These are phyloP conservation scores for Moricandia arvensis DNA, from an alignment of 345 rosid species.

Conservation along the genomic window DNA sequence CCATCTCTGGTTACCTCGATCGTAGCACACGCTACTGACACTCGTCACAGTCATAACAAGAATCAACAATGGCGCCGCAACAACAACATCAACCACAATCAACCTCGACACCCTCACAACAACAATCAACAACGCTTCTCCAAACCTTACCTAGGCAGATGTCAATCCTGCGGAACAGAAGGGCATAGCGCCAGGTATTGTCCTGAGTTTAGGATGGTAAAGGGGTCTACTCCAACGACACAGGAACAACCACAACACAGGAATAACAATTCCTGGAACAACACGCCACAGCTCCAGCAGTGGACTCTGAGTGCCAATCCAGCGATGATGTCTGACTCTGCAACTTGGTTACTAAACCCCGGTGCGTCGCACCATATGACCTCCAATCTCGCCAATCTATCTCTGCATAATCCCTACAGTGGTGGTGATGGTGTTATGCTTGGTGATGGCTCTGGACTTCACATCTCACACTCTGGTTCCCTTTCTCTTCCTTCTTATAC, in stretches of 20 bases:
- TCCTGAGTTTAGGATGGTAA: neutral
- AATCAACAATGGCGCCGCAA: too few relatives aligned
- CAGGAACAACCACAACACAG: neutral
- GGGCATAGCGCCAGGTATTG: neutral
- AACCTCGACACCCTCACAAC: too few relatives aligned
- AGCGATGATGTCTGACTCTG: too few relatives aligned
- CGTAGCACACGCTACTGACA: neutral
- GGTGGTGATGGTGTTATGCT: too few relatives aligned
- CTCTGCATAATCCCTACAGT: too few relatives aligned
- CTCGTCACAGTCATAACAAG: neutral
- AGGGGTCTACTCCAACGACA: neutral
- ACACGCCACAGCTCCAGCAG: neutral
- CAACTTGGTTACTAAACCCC: too few relatives aligned
- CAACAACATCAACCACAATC: neutral
- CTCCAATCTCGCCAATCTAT: too few relatives aligned
- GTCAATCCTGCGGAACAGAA: neutral
- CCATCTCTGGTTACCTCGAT: neutral
- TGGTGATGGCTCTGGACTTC: too few relatives aligned
- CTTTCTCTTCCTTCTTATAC: too few relatives aligned
- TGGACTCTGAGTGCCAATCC: too few relatives aligned
- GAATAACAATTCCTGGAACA: neutral
- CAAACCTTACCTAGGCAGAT: neutral
- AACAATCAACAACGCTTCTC: neutral
- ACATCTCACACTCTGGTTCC: too few relatives aligned
- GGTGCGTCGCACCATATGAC: too few relatives aligned